These are phyloP conservation scores for Leishmania major DNA, from an alignment of 208 protist genomes.

Conservation along the genomic window DNA sequence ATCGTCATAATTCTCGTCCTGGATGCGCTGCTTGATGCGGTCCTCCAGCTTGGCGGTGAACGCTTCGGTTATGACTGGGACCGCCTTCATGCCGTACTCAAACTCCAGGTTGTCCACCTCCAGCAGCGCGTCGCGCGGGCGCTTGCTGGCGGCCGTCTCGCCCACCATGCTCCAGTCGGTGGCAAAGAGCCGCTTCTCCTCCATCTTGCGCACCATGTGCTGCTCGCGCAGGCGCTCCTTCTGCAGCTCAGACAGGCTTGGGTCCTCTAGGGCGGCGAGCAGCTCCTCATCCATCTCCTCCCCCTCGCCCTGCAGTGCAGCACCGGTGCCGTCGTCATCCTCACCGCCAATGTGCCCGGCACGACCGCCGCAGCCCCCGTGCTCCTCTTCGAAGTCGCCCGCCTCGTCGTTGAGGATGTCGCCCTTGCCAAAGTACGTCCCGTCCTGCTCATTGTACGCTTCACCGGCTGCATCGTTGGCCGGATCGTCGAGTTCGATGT, in stretches of 20 bases:
- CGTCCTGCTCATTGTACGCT: conserved; percentile 28
- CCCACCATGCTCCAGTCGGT: conserved; percentile 88
- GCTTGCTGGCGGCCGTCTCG: conserved; percentile 72
- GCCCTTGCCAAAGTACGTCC: conserved; percentile 31
- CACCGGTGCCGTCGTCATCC: conserved; percentile 8
- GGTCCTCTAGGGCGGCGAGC: conserved; percentile 57
- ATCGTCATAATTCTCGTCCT: conserved; percentile 82
- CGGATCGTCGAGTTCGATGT: conserved; percentile 67
- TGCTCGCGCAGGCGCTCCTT: conserved; percentile 74
- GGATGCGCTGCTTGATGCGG: conserved; percentile 85
- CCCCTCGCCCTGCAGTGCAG: conserved; percentile 6
- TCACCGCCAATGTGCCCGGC: conserved; percentile 27
- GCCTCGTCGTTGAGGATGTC: conserved; percentile 50
- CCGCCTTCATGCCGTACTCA: conserved; percentile 88
- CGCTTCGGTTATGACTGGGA: conserved; percentile 85
- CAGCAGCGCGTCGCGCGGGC: conserved; percentile 85
- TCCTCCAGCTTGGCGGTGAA: conserved; percentile 88
- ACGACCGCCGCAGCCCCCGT: conserved; percentile 30
- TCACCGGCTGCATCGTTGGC: conserved; percentile 18
- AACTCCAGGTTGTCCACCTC: conserved; percentile 84
- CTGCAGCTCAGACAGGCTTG: conserved; percentile 70
- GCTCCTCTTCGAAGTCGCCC: conserved; percentile 52
- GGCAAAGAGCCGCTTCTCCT: conserved; percentile 78
- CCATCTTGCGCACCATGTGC: conserved; percentile 63
- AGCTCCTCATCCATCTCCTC: conserved; percentile 69